Evolutionary conservation across 345 rosid genomes (phyloP), one percentile per base, ranked within the genome.

Genomic region (Hibiscus tridactylites): DNA sequence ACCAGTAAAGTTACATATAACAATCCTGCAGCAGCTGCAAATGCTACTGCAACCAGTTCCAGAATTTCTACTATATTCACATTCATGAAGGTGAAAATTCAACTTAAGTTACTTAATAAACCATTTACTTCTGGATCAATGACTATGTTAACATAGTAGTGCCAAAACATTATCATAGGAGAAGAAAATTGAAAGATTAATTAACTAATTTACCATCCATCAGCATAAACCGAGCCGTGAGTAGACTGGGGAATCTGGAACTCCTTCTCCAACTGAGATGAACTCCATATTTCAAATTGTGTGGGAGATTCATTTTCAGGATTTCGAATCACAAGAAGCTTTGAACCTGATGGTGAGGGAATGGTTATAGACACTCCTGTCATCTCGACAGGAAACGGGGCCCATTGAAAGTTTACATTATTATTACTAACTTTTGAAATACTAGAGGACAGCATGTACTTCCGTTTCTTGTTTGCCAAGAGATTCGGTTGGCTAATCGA

Each of bases 351-450:
- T 6, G 97, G 97, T 21, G 99, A 92, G 11, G 99, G 98, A 74
- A 84, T 76, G 49, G 86, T 75, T 57, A 85, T 77, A 9, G 99
- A 84, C 33, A 84, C 89, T 19, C 85, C 91, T 11, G 84, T 75
- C 93, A 88, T 83, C 88, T 95, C 97, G 1, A 89, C 33, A 17
- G 99, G 98, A 82, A 95, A 95, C 13, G 93, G 87, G 12, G 90
- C 78, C 97, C 99, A 92, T 31, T 83, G 83, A 75, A 95, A 84
- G 66, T 75, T 78, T 5, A 82, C 75, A 52, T 85, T 75, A 70
- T 80, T 73, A 39, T 68, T 65, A 78, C 71, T 79, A 56, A 79
- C 84, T 15, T 84, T 82, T 0, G 79, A 80, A 64, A 95, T 84
- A 77, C 76, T 85, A 67, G 86, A 72, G 10, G 91, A 88, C 52